A percentile compares a stretch with the other conserved stretches of the same genome.
phyloP scores from a whole-genome alignment of 345 rosid species.

The Populus simonii region DNA sequence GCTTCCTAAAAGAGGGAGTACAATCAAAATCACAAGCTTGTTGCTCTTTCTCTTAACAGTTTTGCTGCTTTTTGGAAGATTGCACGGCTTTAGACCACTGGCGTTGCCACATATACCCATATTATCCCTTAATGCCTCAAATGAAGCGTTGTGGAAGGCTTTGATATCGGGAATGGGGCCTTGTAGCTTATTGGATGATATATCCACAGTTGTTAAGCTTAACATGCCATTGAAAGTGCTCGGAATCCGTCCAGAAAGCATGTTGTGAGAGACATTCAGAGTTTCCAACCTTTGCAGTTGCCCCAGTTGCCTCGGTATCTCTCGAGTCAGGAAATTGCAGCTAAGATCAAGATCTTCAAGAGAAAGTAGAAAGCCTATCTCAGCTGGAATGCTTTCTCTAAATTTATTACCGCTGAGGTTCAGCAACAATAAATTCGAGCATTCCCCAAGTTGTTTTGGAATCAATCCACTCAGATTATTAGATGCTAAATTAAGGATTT shows the following conservation, averaged over 20 bases:
- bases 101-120: too few relatives aligned
- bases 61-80: too few relatives aligned
- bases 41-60: too few relatives aligned
- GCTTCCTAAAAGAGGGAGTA: too few relatives aligned
- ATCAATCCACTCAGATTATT: conserved; percentile 8
- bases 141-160: too few relatives aligned
- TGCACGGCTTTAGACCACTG: too few relatives aligned
- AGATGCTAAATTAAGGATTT: conserved; percentile 1
- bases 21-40: too few relatives aligned
- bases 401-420: conserved; percentile 8
- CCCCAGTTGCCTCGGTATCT: conserved; percentile 12
- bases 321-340: neutral
- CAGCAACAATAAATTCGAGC: neutral
- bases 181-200: too few relatives aligned
- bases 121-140: too few relatives aligned
- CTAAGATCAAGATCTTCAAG: conserved; percentile 5
- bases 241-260: conserved; percentile 8
- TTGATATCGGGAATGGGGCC: too few relatives aligned
- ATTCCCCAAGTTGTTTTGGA: conserved; percentile 7
- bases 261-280: neutral
- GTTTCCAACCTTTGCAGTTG: neutral
- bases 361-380: neutral
- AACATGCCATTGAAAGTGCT: neutral
- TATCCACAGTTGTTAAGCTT: too few relatives aligned
- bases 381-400: neutral